Base-by-base conservation (phyloP, 768 basidiomycete genomes). In the Hygrocybe coccinea region DNA sequence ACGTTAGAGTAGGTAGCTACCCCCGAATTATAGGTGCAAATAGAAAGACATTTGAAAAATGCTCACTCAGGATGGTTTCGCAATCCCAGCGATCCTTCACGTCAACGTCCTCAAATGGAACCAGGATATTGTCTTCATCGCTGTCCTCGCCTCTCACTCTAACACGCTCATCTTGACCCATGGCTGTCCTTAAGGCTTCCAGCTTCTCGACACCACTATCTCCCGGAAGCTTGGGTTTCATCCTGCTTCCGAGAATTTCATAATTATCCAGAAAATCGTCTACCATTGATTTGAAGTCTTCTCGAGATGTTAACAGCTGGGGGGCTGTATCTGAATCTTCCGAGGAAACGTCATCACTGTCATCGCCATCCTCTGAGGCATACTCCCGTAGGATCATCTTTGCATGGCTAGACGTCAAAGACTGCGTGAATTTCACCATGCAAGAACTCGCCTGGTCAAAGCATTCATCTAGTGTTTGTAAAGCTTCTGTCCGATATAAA, bases 1-100 rank as follows among this genome's bases (percentile, higher is more conserved):
- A 97, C 77, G 65, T 97, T 99, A n/a, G 92, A 88, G 67, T 94
- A 95, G 9, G 95, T 97, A 8, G 89, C 95, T 97, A 65, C 17
- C 29, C n/a, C 49, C 43, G 36, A 37, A n/a, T n/a, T 44, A 60
- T 61, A 58, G 39, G 25, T 38, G n/a, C 46, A 24, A 37, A 2
- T 38, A 17, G 41, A 14, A 33, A 22, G 15, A 50, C 2, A 25
- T 24, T 50, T 29, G 19, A 24, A 11, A 17, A 43, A 49, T 11
- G 79, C 89, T 68, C 69, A 95, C 95, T 86, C 2, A 99, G 75
- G 37, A 99, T 89, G 1, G 93, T 97, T 69, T 99, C 95, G 58
- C 91, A 95, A 67, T 99, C 97, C 97, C 97, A 99, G 44, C 83
- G 74, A 59, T 88, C 86, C 60, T 87, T 84, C 53, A 84, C 81